Percentiles rank a stretch among this genome's conserved stretches.
These are phyloP conservation scores for Zygoascus meyerae DNA, from an alignment of 1,139 yeast genomes.

Conservation along the genomic window DNA sequence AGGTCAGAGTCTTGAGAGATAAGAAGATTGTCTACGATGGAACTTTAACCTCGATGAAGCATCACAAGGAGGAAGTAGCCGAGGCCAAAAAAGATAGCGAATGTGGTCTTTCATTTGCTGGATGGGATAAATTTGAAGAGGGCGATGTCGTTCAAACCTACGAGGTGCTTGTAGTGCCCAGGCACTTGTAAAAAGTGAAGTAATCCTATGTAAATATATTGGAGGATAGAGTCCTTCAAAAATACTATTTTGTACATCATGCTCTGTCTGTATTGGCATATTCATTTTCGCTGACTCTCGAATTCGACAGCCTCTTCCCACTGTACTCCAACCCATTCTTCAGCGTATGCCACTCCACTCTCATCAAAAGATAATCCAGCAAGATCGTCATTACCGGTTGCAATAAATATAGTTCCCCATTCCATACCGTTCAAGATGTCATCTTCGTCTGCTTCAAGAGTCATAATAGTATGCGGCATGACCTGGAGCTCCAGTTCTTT, in stretches of 20 bases:
- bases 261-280: background rate
- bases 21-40: slow-evolving; percentile 58
- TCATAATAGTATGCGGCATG: slow-evolving; percentile 89
- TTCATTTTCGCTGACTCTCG: background rate
- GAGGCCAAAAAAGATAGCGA: slow-evolving; percentile 83
- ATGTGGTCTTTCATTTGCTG: slow-evolving; percentile 75
- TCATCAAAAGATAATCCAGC: slow-evolving; percentile 52
- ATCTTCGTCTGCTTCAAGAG: slow-evolving; percentile 63
- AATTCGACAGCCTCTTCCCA: slow-evolving; percentile 54
- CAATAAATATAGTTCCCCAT: slow-evolving; percentile 92
- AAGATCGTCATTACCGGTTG: slow-evolving; percentile 70
- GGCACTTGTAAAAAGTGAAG: slow-evolving; percentile 48
- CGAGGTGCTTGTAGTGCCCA: slow-evolving; percentile 63
- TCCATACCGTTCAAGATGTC: slow-evolving; percentile 75
- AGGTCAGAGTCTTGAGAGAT: slow-evolving; percentile 58
- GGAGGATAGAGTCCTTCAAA: background rate
- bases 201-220: background rate
- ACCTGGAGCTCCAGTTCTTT: slow-evolving; percentile 80
- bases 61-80: slow-evolving; percentile 70
- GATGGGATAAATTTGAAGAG: slow-evolving; percentile 61
- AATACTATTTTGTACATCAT: background rate
- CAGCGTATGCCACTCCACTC: slow-evolving; percentile 69
- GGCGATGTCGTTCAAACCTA: slow-evolving; percentile 75
- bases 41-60: slow-evolving; percentile 65
- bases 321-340: slow-evolving; percentile 92